Evolutionary conservation across 495 filamentous ascomycete genomes (phyloP).

Genomic region (Choiromyces venosus): DNA sequence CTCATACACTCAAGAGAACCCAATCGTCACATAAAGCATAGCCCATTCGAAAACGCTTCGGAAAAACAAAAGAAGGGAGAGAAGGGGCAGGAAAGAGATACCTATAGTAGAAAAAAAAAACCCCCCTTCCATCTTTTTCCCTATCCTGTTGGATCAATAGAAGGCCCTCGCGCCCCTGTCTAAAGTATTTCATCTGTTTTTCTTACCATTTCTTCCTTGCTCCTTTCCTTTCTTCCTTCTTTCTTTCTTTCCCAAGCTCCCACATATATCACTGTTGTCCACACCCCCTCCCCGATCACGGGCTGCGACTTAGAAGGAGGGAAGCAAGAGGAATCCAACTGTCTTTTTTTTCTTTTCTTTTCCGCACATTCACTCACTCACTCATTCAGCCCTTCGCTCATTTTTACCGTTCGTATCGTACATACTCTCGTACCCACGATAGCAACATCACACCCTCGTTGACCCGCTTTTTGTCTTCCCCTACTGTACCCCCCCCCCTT

Average conservation of each 20-base stretch:
- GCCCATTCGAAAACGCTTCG: background rate
- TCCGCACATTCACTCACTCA: too few species aligned
- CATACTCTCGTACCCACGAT: background rate
- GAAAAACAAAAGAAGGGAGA: background rate
- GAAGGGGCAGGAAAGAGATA: background rate
- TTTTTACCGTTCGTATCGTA: background rate
- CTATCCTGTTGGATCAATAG: background rate
- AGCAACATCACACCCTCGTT: background rate
- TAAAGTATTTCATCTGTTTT: background rate
- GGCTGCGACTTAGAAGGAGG: conserved; percentile 10
- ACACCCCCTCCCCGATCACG: background rate
- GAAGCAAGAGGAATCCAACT: conserved; percentile 7
- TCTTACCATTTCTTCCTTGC: background rate
- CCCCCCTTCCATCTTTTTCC: background rate
- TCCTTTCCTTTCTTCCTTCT: conserved; percentile 7
- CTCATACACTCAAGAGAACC: background rate
- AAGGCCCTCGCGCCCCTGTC: background rate
- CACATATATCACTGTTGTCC: background rate
- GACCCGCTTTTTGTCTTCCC: background rate
- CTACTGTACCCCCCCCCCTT: background rate
- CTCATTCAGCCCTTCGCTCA: background rate
- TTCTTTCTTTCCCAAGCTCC: conserved; percentile 1
- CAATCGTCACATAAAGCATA: background rate
- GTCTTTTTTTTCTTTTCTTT: conserved; percentile 10
- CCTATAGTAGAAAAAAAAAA: background rate